Evolutionary conservation across 2,329 filamentous ascomycete genomes (phyloP).

Genomic region (Phialophora verrucosa): DNA sequence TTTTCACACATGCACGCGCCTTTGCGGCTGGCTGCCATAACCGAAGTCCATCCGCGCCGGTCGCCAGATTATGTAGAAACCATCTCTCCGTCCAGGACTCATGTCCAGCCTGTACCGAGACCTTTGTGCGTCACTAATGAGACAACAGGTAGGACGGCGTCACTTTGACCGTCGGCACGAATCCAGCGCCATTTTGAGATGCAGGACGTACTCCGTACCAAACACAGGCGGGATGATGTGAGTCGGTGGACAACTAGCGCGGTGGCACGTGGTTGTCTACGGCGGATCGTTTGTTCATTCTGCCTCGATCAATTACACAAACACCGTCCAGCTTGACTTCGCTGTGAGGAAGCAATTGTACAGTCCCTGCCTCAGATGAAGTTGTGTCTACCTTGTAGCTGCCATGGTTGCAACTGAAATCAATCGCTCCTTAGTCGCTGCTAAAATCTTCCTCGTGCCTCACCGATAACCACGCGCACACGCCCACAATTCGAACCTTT

Average conservation of each 20-base stretch:
- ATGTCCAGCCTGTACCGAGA: too few species aligned
- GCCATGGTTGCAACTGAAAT: conserved; percentile 23
- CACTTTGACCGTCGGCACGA: too few species aligned
- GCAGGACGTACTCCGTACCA: too few species aligned
- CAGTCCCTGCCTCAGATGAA: neutral
- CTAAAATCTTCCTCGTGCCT: neutral
- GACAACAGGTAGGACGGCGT: too few species aligned
- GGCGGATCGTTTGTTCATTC: neutral
- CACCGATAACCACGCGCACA: conserved; percentile 13
- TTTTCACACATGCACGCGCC: neutral
- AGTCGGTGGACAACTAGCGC: neutral
- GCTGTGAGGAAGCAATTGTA: neutral
- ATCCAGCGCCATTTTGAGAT: too few species aligned
- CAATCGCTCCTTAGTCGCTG: neutral
- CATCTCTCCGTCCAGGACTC: too few species aligned
- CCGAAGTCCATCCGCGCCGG: neutral
- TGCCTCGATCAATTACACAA: neutral
- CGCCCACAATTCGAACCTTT: neutral
- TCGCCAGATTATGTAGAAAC: neutral
- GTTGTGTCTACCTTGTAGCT: conserved; percentile 12
- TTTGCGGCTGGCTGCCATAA: neutral
- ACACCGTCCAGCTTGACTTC: neutral
- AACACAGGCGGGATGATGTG: too few species aligned
- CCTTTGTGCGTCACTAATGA: too few species aligned
- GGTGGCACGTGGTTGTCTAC: neutral